These are phyloP conservation scores for Trypanosomatidae sp. DNA, from an alignment of 208 protist genomes.

Conservation along the genomic window DNA sequence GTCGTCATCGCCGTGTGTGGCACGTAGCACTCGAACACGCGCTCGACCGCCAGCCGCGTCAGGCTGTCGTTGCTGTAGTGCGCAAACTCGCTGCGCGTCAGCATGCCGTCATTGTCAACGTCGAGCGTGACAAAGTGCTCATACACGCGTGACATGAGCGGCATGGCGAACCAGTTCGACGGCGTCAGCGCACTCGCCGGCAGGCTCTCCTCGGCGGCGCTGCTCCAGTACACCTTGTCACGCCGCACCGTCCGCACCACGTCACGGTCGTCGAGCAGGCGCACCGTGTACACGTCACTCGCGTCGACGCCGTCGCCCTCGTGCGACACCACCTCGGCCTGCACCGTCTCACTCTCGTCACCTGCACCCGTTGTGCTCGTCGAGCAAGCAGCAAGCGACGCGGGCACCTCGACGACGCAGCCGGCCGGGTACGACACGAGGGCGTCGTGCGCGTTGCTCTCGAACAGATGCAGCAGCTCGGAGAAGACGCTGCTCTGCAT, in stretches of 20 bases:
- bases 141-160: constrained; percentile 79
- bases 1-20: no score
- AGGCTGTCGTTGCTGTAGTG: constrained; percentile 82
- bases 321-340: constrained; percentile 30
- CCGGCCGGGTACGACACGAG: constrained; percentile 45
- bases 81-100: constrained; percentile 58
- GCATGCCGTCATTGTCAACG: constrained; percentile 69
- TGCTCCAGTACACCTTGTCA: constrained; percentile 54
- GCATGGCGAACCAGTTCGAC: constrained; percentile 85
- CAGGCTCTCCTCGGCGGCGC: constrained; percentile 57
- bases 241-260: constrained; percentile 22
- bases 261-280: constrained; percentile 14
- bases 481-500: constrained; percentile 84
- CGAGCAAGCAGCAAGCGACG: no score
- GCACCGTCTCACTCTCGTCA: no score
- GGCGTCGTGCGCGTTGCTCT: constrained; percentile 69
- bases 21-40: constrained; percentile 85
- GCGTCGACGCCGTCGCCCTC: constrained; percentile 44
- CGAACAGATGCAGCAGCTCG: constrained; percentile 83
- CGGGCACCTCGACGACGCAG: constrained; percentile 61
- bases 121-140: constrained; percentile 83
- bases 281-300: constrained; percentile 56
- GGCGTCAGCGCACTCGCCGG: constrained; percentile 37
- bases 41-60: constrained; percentile 62
- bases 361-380: no score